Evolutionary conservation across 257 asterid species (phyloP).

Genomic region (Cruciata laevipes): DNA sequence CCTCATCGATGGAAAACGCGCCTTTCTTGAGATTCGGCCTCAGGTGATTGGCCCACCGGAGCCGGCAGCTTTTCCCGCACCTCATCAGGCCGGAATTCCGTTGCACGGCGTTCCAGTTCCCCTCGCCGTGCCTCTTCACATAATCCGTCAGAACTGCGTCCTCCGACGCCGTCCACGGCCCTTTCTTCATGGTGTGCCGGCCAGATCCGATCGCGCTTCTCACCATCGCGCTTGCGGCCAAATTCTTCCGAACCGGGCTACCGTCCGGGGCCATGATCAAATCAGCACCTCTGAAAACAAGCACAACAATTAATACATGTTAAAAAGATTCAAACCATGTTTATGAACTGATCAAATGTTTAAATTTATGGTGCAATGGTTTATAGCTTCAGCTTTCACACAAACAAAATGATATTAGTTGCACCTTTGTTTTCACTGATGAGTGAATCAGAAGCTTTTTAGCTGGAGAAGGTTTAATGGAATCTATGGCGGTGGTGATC

Average conservation of each 20-base stretch:
- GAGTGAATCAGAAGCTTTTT: not conserved
- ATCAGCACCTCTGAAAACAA: not conserved
- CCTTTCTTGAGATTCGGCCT: constrained; percentile 40
- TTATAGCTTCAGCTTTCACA: constrained; percentile 4
- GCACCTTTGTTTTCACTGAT: not conserved
- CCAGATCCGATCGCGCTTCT: constrained; percentile 13
- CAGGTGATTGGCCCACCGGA: constrained; percentile 40
- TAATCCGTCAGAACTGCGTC: constrained; percentile 48
- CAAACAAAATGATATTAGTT: not conserved
- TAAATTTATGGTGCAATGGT: not conserved
- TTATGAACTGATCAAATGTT: not conserved
- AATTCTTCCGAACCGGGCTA: constrained; percentile 21
- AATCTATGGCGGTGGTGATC: constrained; percentile 3
- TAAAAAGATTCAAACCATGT: not conserved
- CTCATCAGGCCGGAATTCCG: constrained; percentile 56
- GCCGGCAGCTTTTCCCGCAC: constrained; percentile 48
- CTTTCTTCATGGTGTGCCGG: constrained; percentile 37
- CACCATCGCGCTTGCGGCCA: not conserved
- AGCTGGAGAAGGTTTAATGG: not conserved
- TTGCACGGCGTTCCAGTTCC: constrained; percentile 74
- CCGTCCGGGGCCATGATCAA: constrained; percentile 52
- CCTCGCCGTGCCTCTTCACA: constrained; percentile 57
- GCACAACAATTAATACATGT: not conserved
- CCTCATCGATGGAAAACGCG: constrained; percentile 30
- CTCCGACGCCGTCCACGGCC: constrained; percentile 69